These are phyloP conservation scores for Claviceps africana DNA, from an alignment of 2,329 filamentous ascomycete genomes.

Conservation along the genomic window DNA sequence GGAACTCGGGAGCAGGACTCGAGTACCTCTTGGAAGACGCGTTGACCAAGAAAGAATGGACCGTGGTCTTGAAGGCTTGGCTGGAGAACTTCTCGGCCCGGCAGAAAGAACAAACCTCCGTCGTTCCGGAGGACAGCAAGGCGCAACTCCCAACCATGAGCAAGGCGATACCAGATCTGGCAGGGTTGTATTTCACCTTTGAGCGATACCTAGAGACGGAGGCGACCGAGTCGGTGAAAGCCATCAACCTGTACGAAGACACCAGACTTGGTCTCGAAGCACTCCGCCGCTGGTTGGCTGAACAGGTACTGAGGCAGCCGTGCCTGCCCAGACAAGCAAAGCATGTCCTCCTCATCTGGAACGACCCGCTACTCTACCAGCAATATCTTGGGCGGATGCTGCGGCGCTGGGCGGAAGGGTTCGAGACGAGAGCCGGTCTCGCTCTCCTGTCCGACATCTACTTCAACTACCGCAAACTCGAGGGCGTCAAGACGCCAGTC, in stretches of 20 bases:
- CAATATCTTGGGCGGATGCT: constrained; percentile 26
- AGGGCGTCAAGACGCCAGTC: constrained; percentile 22
- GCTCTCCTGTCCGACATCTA: constrained; percentile 29
- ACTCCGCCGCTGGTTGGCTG: constrained; percentile 19
- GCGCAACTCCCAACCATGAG: constrained; percentile 10
- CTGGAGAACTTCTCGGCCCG: constrained; percentile 15
- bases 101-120: not conserved
- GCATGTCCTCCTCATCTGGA: constrained; percentile 25
- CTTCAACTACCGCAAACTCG: constrained; percentile 28
- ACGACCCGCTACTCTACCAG: constrained; percentile 28
- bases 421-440: constrained; percentile 15
- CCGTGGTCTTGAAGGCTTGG: constrained; percentile 23
- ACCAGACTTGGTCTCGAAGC: constrained; percentile 13
- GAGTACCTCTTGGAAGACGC: constrained; percentile 29
- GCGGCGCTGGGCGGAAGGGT: constrained; percentile 14
- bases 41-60: constrained; percentile 24
- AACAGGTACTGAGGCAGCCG: constrained; percentile 17
- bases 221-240: constrained; percentile 11
- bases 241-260: constrained; percentile 11
- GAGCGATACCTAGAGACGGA: constrained; percentile 18
- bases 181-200: constrained; percentile 19
- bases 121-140: too few species aligned
- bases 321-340: constrained; percentile 21
- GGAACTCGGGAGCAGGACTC: constrained; percentile 24
- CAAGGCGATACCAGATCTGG: constrained; percentile 15